Base-by-base conservation (phyloP, 1,284 basidiomycete genomes). In the Mycena sp. region DNA sequence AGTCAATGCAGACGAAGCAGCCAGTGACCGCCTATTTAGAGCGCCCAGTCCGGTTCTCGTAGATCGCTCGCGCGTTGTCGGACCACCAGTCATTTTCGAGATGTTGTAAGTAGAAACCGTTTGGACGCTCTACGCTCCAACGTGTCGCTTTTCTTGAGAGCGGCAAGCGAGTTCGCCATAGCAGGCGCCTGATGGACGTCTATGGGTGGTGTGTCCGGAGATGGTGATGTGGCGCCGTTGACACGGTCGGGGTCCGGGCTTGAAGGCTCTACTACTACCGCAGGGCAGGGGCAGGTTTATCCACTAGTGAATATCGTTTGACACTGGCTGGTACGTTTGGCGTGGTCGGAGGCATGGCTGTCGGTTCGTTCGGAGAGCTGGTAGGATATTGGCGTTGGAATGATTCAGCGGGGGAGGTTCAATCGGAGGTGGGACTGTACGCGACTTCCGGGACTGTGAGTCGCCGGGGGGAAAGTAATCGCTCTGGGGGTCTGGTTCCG, bases 61-160 rank as follows among this genome's bases (percentile, higher is more conserved):
- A 56, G 85, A 76, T 64, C 85, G 74, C 78, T 85, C 84, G 37
- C 84, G 77, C n/a, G 75, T 70, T 67, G 74, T 81, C 64, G 73
- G 76, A 19, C 74, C 81, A 17, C 89, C 87, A 1, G 94, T 91
- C 89, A 99, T 97, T 80, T 97, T 98, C 68, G 93, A 92, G 72
- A 98, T 94, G 55, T 96, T 95, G 75, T 98, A 99, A 1, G 93
- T 93, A 58, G 96, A 98, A 80, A 99, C 0, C 97, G 91, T 74
- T 99, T 99, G 26, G 94, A 96, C 4, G 97, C 97, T 41, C 97
- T 85, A 11, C 97, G 88, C 73, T 97, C 95, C 19, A 98, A 85
- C 1, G 91, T 87, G 69, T 98, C 96, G 44, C 88, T 89, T 67
- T 91, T 89, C 76, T 96, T 93, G 43, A 99, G 84, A 1, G 95